phyloP scores from a whole-genome alignment of 306 rosid species.

The Cucumis melo region DNA sequence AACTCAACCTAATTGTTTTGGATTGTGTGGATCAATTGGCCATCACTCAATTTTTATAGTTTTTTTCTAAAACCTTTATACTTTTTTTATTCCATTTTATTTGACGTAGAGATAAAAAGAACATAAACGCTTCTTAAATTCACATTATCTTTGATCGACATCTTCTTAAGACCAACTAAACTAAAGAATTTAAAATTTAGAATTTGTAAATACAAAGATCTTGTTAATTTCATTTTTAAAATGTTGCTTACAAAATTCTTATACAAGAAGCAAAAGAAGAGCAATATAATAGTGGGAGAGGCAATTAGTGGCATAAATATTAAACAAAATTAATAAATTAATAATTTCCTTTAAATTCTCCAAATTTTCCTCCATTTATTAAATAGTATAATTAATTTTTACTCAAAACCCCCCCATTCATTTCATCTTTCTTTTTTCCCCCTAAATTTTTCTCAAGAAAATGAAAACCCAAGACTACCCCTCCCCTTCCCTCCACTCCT shows the following conservation, averaged over 20 bases:
- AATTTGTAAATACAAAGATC: too few relatives aligned
- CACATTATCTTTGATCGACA: too few relatives aligned
- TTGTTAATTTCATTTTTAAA: too few relatives aligned
- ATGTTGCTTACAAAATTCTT: not conserved
- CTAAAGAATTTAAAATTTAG: too few relatives aligned
- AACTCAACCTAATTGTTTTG: too few relatives aligned
- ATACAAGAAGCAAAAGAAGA: not conserved
- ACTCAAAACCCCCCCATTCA: not conserved
- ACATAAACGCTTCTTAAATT: too few relatives aligned
- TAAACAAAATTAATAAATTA: not conserved
- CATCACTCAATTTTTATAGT: too few relatives aligned
- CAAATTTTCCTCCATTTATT: not conserved
- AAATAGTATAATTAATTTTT: slow-evolving; percentile 4
- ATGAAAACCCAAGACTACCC: not conserved
- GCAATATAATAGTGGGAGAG: not conserved
- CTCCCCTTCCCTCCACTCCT: not conserved
- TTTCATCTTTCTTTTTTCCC: not conserved
- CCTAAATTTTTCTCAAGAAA: not conserved
- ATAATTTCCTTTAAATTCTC: not conserved
- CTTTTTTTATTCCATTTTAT: too few relatives aligned
- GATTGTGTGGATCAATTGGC: too few relatives aligned
- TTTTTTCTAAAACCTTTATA: too few relatives aligned
- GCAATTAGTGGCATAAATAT: not conserved
- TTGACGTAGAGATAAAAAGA: too few relatives aligned
- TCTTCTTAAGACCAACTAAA: too few relatives aligned